Evolutionary conservation across 495 filamentous ascomycete genomes (phyloP).

Genomic region (Hapsidospora chrysogenum): DNA sequence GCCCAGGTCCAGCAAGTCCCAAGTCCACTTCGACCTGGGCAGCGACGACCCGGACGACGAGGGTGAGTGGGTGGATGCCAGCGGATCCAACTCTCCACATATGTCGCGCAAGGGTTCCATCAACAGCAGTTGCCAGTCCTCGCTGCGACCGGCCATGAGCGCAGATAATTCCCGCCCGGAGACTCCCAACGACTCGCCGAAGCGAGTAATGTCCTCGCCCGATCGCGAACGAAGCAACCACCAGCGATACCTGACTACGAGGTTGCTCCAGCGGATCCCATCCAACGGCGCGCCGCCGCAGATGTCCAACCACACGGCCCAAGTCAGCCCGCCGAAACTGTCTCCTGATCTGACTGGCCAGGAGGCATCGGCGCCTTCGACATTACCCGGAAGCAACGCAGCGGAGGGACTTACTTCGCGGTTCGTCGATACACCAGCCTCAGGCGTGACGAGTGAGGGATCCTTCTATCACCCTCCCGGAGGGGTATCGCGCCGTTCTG

Average conservation of each 20-base stretch:
- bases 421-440: slow-evolving; percentile 24
- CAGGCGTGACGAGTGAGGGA: slow-evolving; percentile 12
- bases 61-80: slow-evolving; percentile 40
- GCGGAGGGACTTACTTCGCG: slow-evolving; percentile 8
- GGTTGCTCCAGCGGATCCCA: slow-evolving; percentile 38
- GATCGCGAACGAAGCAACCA: slow-evolving; percentile 14
- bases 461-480: slow-evolving; percentile 9
- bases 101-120: slow-evolving; percentile 31
- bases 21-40: slow-evolving; percentile 35
- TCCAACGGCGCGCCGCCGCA: slow-evolving; percentile 39
- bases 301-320: slow-evolving; percentile 39
- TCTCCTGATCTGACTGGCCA: slow-evolving; percentile 19
- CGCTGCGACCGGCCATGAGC: slow-evolving; percentile 7
- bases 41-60: slow-evolving; percentile 27
- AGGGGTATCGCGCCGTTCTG: background rate
- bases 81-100: slow-evolving; percentile 34
- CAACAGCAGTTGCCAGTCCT: slow-evolving; percentile 19
- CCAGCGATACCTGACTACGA: slow-evolving; percentile 35
- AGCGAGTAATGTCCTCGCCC: slow-evolving; percentile 6
- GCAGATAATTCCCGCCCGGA: slow-evolving; percentile 4
- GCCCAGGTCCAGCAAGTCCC: slow-evolving; percentile 14
- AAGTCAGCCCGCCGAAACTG: slow-evolving; percentile 20
- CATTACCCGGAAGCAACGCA: slow-evolving; percentile 2
- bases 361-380: slow-evolving; percentile 19
- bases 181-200: slow-evolving; percentile 1